These are phyloP conservation scores for Brassica carinata DNA, from an alignment of 345 rosid genomes.

Conservation along the genomic window DNA sequence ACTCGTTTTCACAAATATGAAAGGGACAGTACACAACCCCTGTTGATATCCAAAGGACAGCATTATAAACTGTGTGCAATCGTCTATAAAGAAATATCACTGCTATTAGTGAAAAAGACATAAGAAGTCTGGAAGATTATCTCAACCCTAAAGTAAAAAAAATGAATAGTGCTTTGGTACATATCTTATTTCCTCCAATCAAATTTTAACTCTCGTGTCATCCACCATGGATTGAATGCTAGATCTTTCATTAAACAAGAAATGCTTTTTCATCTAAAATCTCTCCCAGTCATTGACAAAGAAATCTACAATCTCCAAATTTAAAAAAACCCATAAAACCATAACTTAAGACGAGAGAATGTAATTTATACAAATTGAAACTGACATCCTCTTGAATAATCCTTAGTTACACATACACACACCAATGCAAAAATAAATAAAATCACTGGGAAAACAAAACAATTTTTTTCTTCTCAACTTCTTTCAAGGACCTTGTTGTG, in stretches of 20 bases:
- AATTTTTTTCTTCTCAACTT: neutral
- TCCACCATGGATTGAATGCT: neutral
- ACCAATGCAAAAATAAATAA: conserved; percentile 14
- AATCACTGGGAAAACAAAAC: conserved; percentile 21
- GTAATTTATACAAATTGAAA: conserved; percentile 36
- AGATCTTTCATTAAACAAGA: neutral
- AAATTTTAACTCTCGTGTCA: conserved; percentile 20
- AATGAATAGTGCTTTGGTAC: conserved; percentile 25
- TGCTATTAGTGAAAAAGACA: neutral
- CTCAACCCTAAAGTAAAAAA: conserved; percentile 12
- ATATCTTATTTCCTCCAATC: conserved; percentile 33
- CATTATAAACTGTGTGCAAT: neutral
- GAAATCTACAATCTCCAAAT: neutral
- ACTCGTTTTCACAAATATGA: neutral
- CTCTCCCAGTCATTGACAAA: neutral
- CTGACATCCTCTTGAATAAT: conserved; percentile 14
- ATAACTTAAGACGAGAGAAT: conserved; percentile 5
- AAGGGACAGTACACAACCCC: neutral
- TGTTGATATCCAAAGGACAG: conserved; percentile 29
- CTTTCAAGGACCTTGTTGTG: neutral
- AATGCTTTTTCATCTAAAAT: neutral
- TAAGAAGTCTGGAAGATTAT: neutral
- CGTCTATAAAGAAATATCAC: neutral
- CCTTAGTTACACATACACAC: conserved; percentile 35
- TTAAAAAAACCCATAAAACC: neutral